These are phyloP conservation scores for Jacaranda copaia DNA, from an alignment of 257 asterid genomes.

Conservation along the genomic window DNA sequence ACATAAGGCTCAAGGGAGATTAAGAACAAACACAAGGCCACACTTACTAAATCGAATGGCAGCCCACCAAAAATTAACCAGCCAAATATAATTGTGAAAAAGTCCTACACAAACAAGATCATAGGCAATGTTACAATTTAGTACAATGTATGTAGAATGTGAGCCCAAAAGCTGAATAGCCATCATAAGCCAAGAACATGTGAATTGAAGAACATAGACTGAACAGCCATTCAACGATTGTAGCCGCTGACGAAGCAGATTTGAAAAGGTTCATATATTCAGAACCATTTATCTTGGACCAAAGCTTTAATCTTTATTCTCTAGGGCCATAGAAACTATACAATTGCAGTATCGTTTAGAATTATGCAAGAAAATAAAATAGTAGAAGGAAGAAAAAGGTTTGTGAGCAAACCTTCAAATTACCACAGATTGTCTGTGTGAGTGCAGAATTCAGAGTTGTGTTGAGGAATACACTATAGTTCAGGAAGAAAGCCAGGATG, in stretches of 20 bases:
- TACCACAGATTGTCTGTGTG: constrained; percentile 95
- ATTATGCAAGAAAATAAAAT: not conserved
- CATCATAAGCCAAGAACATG: too few species aligned
- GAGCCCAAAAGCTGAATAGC: too few species aligned
- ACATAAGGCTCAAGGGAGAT: too few species aligned
- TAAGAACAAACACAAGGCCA: not conserved
- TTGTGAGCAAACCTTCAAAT: constrained; percentile 76
- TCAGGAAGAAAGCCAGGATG: constrained; percentile 82
- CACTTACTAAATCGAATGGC: constrained; percentile 85
- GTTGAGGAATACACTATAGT: constrained; percentile 83
- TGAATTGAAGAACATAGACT: too few species aligned
- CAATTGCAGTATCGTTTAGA: too few species aligned
- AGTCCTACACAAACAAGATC: constrained; percentile 60
- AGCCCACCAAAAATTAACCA: constrained; percentile 93
- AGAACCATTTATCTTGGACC: too few species aligned
- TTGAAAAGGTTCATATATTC: too few species aligned
- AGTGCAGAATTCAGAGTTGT: constrained; percentile 94
- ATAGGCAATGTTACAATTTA: not conserved
- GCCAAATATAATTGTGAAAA: constrained; percentile 84
- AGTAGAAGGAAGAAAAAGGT: not conserved
- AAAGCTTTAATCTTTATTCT: too few species aligned
- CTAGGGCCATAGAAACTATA: too few species aligned
- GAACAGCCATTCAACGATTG: too few species aligned
- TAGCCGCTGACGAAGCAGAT: too few species aligned
- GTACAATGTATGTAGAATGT: not conserved